phyloP scores from a whole-genome alignment of 1,284 basidiomycete genomes.

The Lentinula novae-zelandiae region DNA sequence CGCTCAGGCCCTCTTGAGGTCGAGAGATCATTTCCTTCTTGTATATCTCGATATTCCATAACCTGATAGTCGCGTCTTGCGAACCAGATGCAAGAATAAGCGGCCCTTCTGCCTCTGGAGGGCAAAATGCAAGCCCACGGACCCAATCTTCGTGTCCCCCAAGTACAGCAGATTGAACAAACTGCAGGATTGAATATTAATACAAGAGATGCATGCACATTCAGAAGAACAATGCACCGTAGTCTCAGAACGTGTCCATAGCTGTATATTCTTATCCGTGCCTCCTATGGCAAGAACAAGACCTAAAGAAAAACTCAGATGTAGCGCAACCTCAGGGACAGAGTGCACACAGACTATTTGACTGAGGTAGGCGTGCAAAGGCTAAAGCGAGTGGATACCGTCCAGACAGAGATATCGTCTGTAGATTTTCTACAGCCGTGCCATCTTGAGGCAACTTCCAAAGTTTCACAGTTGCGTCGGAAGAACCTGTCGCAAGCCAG shows the following conservation, averaged over 20 bases:
- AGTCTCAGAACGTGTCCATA: conserved; percentile 69
- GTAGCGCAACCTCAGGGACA: neutral
- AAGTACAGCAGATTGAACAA: conserved; percentile 57
- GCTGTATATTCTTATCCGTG: conserved; percentile 73
- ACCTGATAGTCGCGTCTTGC: conserved; percentile 86
- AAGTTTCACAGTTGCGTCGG: conserved; percentile 72
- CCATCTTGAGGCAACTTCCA: conserved; percentile 43
- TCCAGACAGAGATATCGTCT: conserved; percentile 64
- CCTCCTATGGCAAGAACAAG: conserved; percentile 72
- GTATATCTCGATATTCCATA: conserved; percentile 75
- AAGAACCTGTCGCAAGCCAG: conserved; percentile 71
- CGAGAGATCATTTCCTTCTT: conserved; percentile 27
- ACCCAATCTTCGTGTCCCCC: conserved; percentile 96
- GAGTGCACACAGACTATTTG: conserved; percentile 45
- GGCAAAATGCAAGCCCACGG: conserved; percentile 69
- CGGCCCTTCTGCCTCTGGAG: conserved; percentile 26
- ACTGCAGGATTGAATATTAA: conserved; percentile 34
- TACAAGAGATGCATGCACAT: neutral
- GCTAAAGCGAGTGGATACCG: conserved; percentile 76
- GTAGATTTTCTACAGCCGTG: conserved; percentile 45
- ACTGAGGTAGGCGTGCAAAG: conserved; percentile 60
- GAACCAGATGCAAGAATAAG: conserved; percentile 83
- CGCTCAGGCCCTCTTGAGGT: conserved; percentile 81
- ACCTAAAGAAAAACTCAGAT: conserved; percentile 35
- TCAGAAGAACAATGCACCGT: conserved; percentile 30